Base-by-base conservation (phyloP, 1,139 yeast genomes). In the Zygoascus hellenicus region DNA sequence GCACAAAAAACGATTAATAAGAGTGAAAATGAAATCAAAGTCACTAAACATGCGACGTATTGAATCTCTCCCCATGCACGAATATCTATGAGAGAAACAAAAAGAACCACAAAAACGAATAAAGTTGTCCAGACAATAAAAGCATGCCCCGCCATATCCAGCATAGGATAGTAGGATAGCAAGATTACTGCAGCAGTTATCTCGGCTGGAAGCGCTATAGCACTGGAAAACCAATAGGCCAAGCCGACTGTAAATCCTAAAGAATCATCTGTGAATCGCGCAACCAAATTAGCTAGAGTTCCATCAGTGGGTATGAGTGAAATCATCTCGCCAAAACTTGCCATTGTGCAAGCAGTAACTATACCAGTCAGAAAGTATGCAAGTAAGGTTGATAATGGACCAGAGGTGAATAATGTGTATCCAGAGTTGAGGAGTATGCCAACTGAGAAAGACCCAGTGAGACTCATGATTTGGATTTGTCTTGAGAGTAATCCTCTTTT, bases 391-490 rank as follows among this genome's bases (percentile, higher is more conserved):
- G 96, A 96, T 48, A 87, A 68, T 0, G 96, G 95, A 2, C 96
- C 96, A 2, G 90, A 83, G 15, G 81, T 79, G 26, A 83, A 75
- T 45, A 88, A 73, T 0, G 89, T 85, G 55, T 83, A 82, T 1
- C 96, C 95, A n/a, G 86, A 75, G 44, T 84, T 82, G 38, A 85
- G 68, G 54, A 85, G 75, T 14, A 86, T 65, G 0, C 95, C 95
- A n/a, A 86, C 90, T 1, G 95, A 95, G 4, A 86, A 67, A 0
- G 92, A 83, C 0, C 92, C 94, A 2, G 94, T 92, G 38, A 88
- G 71, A 0, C 95, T 86, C 43, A 87, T 81, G 81, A 85, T 82
- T 60, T 84, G 89, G 17, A 86, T 67, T 62, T 87, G 95, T 29
- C 94, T 69, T 9, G 83, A 78, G 51, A 76, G 76, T 31, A 86